phyloP scores from a whole-genome alignment of 768 basidiomycete genomes.

The Hortiboletus flavorubellus region DNA sequence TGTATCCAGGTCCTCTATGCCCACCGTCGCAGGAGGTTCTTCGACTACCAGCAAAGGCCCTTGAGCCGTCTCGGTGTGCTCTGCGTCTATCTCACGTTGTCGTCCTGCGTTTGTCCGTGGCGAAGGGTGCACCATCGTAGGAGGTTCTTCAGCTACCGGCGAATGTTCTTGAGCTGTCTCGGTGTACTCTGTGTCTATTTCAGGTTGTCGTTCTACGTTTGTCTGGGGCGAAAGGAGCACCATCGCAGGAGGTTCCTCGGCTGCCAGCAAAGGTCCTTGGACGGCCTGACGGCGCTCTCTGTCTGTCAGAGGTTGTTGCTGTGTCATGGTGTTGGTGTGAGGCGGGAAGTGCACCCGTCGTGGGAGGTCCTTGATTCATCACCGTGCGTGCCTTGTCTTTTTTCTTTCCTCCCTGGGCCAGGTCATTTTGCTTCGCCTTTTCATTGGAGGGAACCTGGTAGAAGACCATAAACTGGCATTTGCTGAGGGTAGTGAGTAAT shows the following conservation, averaged over 20 bases:
- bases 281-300: too few relatives aligned
- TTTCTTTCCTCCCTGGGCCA: not conserved
- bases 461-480: not conserved
- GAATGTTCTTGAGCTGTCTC: too few relatives aligned
- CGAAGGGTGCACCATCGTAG: not conserved
- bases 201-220: too few relatives aligned
- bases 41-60: not conserved
- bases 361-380: not conserved
- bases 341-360: not conserved
- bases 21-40: not conserved
- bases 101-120: not conserved
- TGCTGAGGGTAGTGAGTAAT: not conserved
- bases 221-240: too few relatives aligned
- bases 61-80: too few relatives aligned
- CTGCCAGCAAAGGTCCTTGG: too few relatives aligned
- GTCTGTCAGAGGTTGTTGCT: too few relatives aligned
- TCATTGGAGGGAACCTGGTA: not conserved
- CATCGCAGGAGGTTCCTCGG: too few relatives aligned
- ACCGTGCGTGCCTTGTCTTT: not conserved
- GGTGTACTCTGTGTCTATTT: too few relatives aligned
- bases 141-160: too few relatives aligned
- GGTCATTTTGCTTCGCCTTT: not conserved
- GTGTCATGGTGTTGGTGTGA: not conserved
- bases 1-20: too few relatives aligned
- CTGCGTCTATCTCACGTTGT: not conserved